Evolutionary conservation across 306 rosid genomes (phyloP).

Genomic region (Sindora glabra): DNA sequence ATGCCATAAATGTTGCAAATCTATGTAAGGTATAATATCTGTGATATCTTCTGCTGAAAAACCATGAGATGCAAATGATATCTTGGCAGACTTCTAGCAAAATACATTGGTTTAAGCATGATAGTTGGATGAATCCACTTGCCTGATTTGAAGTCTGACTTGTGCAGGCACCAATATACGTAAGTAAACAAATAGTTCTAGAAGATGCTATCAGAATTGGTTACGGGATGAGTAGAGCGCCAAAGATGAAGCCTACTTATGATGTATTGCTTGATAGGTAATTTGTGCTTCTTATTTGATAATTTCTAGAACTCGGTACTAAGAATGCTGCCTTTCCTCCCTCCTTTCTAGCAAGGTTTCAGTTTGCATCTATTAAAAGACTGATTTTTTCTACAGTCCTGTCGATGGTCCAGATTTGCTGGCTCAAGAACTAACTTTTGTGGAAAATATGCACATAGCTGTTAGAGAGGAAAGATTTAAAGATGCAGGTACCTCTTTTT

Average conservation of each 20-base stretch:
- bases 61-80: slow-evolving; percentile 5
- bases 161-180: slow-evolving; percentile 92
- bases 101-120: background rate
- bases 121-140: background rate
- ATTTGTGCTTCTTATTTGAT: slow-evolving; percentile 8
- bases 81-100: background rate
- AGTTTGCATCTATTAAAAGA: slow-evolving; percentile 3
- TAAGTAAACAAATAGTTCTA: slow-evolving; percentile 71
- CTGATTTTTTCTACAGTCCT: slow-evolving; percentile 43
- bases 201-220: slow-evolving; percentile 72
- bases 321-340: too few relatives aligned
- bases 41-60: background rate
- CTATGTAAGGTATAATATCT: slow-evolving; percentile 65
- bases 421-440: slow-evolving; percentile 55
- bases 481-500: slow-evolving; percentile 98
- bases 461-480: slow-evolving; percentile 70
- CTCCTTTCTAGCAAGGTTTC: background rate
- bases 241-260: slow-evolving; percentile 41
- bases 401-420: slow-evolving; percentile 73
- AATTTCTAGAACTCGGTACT: too few relatives aligned
- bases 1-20: slow-evolving; percentile 84
- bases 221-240: slow-evolving; percentile 68
- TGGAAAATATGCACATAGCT: slow-evolving; percentile 65
- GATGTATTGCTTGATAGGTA: slow-evolving; percentile 95
- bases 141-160: slow-evolving; percentile 22